These are phyloP conservation scores for Pholiota adiposa DNA, from an alignment of 1,284 basidiomycete genomes.

Conservation along the genomic window DNA sequence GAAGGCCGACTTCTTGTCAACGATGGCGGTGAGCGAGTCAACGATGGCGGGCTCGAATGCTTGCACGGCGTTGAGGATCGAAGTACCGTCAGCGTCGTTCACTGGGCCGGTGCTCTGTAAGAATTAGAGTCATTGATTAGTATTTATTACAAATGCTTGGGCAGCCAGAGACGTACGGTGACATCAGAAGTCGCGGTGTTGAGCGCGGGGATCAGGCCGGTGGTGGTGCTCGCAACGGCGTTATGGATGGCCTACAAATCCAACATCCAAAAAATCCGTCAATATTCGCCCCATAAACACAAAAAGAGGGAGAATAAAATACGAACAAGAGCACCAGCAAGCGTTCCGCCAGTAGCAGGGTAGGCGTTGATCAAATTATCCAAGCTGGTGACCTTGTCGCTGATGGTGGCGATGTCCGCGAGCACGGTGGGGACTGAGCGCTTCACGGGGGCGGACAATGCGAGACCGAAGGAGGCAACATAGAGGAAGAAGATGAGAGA, in stretches of 20 bases:
- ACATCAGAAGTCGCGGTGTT: slow-evolving; percentile 30
- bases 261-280: background rate
- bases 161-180: slow-evolving; percentile 26
- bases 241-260: slow-evolving; percentile 37
- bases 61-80: slow-evolving; percentile 30
- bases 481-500: background rate
- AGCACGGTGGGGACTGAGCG: slow-evolving; percentile 31
- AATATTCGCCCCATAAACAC: too few species aligned
- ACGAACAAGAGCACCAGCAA: slow-evolving; percentile 33
- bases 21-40: slow-evolving; percentile 29
- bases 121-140: background rate
- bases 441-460: background rate
- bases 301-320: background rate
- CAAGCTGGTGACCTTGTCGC: slow-evolving; percentile 32
- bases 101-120: slow-evolving; percentile 17
- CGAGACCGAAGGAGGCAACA: background rate
- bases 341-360: slow-evolving; percentile 34
- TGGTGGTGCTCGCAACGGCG: slow-evolving; percentile 26
- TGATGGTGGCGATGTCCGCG: slow-evolving; percentile 35
- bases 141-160: too few species aligned
- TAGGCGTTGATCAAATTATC: slow-evolving; percentile 36
- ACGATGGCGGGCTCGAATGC: slow-evolving; percentile 33
- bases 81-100: slow-evolving; percentile 28
- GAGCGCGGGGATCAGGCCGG: slow-evolving; percentile 22
- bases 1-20: slow-evolving; percentile 34